Evolutionary conservation across 176 grass and related monocot genomes (phyloP), one percentile per base, ranked within the genome.

Genomic region (Themeda triandra): DNA sequence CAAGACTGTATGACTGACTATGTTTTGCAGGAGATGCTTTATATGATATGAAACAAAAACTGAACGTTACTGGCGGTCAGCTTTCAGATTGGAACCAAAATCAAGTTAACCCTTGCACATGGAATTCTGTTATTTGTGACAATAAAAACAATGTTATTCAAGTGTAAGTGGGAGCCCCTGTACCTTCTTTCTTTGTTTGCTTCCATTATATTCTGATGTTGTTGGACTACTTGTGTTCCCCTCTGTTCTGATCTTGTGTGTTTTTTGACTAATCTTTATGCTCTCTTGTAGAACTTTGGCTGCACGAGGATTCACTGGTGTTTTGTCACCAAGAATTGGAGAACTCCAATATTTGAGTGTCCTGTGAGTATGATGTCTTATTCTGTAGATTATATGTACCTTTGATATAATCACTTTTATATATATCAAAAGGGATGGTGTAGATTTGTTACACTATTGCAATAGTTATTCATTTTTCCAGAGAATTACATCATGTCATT

Each of bases 111-210:
- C 91, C 91, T 68, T 97, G 91, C 69, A 88, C 79, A 80, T 97
- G 89, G 94, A 93, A 86, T 80, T 97, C 89, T 60, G 85, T 97
- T 78, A 90, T 87, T 54, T 97, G 94, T 89, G 94, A 97, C 71
- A 88, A 15, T 80, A 92, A 80, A 77, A 85, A 86, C 69, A 91
- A 82, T 36, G 94, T 97, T 64, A 11, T 89, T 80, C 89, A 90
- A 94, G 92, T 97, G 94, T 97, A 88, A 92, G 84, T 71, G 89
- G 5, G 71, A 82, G 36, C 30, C 42, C 75, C 0, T 70, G 33
- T 14, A 36, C 53, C 73, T 58, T 27, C 64, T 19, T 28, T 46
- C 67, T 40, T 31, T 73, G 19, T 72, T 83, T 79, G 4, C 9
- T 66, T 73, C 27, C 24, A 42, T 51, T 78, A 40, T 69, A 29